phyloP scores from a whole-genome alignment of 352 stramenopile species.

The Phytopythium oedochilum region DNA sequence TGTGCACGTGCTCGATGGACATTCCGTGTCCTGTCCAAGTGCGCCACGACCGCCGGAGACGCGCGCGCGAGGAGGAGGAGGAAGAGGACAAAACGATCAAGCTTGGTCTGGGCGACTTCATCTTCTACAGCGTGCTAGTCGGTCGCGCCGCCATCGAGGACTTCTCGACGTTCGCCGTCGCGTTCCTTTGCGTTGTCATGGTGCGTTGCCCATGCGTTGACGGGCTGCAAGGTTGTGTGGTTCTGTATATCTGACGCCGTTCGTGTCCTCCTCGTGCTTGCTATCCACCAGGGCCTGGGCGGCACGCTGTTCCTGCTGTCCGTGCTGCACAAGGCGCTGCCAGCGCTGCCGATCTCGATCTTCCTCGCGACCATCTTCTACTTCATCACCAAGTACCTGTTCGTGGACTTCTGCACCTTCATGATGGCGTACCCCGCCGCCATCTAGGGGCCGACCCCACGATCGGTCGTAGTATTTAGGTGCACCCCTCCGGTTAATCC shows the following conservation, averaged over 20 bases:
- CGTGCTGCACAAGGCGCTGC: constrained; percentile 92
- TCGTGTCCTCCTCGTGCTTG: too few species aligned
- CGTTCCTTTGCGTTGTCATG: constrained; percentile 93
- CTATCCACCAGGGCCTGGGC: constrained; percentile 87
- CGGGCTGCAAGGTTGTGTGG: too few species aligned
- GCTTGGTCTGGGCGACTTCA: constrained; percentile 96
- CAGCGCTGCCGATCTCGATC: constrained; percentile 94
- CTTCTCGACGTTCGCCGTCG: constrained; percentile 93
- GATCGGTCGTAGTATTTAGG: constrained; percentile 7
- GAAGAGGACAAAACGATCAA: constrained; percentile 88
- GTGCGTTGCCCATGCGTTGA: constrained; percentile 34
- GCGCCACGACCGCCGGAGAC: constrained; percentile 44
- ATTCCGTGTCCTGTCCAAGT: constrained; percentile 70
- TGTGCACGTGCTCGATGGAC: constrained; percentile 79
- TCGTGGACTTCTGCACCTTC: constrained; percentile 82
- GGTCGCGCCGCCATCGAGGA: constrained; percentile 94
- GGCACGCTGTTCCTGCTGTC: constrained; percentile 94
- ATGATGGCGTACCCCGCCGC: constrained; percentile 61
- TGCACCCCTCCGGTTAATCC: not conserved
- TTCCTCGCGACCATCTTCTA: constrained; percentile 82
- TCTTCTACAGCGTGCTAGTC: constrained; percentile 98
- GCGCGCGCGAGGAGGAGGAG: constrained; percentile 52
- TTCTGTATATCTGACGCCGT: too few species aligned
- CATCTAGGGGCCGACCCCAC: constrained; percentile 13
- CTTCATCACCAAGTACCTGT: constrained; percentile 79